phyloP scores from a whole-genome alignment of 768 basidiomycete genomes.

The Erythrobasidium yunnanense region DNA sequence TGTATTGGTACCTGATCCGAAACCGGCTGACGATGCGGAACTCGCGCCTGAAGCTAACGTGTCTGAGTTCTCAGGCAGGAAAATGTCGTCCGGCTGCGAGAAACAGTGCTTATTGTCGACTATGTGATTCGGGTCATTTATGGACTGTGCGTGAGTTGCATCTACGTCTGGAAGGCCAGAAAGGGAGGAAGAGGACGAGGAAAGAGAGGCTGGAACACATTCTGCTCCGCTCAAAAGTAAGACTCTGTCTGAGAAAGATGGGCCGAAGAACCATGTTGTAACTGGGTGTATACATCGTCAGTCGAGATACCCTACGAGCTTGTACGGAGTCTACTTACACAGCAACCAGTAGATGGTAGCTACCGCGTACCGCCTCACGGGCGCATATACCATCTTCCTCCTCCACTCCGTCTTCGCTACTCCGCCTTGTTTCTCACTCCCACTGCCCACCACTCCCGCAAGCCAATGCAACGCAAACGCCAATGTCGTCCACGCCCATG shows the following conservation, averaged over 20 bases:
- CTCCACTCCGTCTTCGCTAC: background rate
- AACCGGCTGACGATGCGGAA: background rate
- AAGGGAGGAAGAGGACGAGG: background rate
- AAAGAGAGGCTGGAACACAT: conserved; percentile 48
- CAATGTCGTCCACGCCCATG: conserved; percentile 77
- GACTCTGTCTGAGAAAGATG: conserved; percentile 60
- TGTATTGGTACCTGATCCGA: conserved; percentile 1
- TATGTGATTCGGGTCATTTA: conserved; percentile 6
- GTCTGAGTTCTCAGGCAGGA: background rate
- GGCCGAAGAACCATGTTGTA: conserved; percentile 80
- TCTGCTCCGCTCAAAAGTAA: conserved; percentile 59
- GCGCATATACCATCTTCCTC: conserved; percentile 10
- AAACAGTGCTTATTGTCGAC: conserved; percentile 3
- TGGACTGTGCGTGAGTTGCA: conserved; percentile 27
- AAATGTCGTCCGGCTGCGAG: background rate
- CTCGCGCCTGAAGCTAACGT: background rate
- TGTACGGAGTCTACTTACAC: background rate
- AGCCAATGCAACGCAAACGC: conserved; percentile 22
- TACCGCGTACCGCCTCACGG: conserved; percentile 35
- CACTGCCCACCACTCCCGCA: conserved; percentile 3
- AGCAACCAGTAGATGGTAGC: conserved; percentile 58
- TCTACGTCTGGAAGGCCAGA: background rate
- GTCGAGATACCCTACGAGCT: background rate
- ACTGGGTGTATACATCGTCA: conserved; percentile 38
- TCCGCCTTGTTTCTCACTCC: background rate